phyloP scores from a whole-genome alignment of 1,139 yeast species.

The Nakaseomyces delphensis region DNA sequence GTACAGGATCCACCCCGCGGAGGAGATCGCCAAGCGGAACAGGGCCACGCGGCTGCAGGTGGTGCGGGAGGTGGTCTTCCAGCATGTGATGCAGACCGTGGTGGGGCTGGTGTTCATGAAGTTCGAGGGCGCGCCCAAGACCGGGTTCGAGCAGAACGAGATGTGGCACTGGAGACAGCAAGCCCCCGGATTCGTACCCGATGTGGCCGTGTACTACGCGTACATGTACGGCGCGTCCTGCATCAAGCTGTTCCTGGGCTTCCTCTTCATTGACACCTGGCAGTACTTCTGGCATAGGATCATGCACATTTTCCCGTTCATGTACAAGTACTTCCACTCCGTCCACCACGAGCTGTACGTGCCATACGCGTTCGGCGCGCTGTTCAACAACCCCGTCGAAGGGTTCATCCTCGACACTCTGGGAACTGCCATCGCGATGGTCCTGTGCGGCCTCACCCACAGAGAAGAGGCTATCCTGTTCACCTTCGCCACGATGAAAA shows the following conservation, averaged over 20 bases:
- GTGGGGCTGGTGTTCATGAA: conserved; percentile 51
- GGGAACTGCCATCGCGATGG: conserved; percentile 80
- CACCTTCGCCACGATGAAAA: conserved; percentile 86
- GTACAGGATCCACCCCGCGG: conserved; percentile 86
- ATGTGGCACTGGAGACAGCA: conserved; percentile 57
- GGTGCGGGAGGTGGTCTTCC: conserved; percentile 68
- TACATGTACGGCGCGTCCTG: conserved; percentile 57
- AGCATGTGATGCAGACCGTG: conserved; percentile 72
- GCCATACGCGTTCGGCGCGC: conserved; percentile 94
- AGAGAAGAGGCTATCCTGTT: conserved; percentile 69
- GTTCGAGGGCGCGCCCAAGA: conserved; percentile 54
- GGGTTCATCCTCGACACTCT: conserved; percentile 86
- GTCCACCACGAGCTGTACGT: conserved; percentile 91
- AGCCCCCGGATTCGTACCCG: conserved; percentile 38
- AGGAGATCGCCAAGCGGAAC: conserved; percentile 68
- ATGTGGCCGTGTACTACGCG: conserved; percentile 37
- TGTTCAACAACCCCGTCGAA: conserved; percentile 88
- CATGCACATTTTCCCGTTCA: conserved; percentile 74
- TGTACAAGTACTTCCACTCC: conserved; percentile 80
- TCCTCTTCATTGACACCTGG: conserved; percentile 83
- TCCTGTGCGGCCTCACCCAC: conserved; percentile 55
- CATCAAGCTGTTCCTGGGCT: conserved; percentile 51
- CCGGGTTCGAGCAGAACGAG: conserved; percentile 63
- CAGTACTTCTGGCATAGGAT: conserved; percentile 81
- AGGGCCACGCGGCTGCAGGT: conserved; percentile 65